Evolutionary conservation across 148 eudicot species (phyloP).

Genomic region (Salicornia ramosissima): DNA sequence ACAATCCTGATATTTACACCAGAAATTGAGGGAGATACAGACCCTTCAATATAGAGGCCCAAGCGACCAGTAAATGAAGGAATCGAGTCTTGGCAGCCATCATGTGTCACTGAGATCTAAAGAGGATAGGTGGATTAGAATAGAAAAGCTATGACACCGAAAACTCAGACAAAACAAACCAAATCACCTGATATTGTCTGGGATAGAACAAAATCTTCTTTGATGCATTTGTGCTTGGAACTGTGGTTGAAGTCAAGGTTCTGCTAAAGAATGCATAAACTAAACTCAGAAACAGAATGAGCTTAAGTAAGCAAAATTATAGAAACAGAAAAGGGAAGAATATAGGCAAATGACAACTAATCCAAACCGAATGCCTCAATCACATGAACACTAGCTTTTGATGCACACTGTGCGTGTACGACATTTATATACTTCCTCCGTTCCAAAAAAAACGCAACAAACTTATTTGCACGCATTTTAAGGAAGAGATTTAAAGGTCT

Average conservation of each 20-base stretch:
- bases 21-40: conserved; percentile 83
- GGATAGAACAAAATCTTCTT: conserved; percentile 80
- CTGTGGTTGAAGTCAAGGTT: conserved; percentile 19
- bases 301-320: conserved; percentile 5
- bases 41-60: conserved; percentile 93
- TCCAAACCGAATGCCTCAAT: too few species aligned
- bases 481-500: too few species aligned
- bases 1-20: conserved; percentile 62
- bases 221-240: conserved; percentile 41
- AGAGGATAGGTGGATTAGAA: conserved; percentile 20
- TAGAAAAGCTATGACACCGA: conserved; percentile 13
- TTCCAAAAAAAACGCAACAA: too few species aligned
- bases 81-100: conserved; percentile 75
- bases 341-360: background rate
- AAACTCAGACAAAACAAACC: conserved; percentile 8
- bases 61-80: conserved; percentile 74
- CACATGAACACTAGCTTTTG: too few species aligned
- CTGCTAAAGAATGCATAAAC: conserved; percentile 20
- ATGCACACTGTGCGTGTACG: too few species aligned
- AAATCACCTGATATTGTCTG: conserved; percentile 64
- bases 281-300: conserved; percentile 9
- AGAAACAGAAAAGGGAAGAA: background rate
- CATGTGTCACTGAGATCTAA: conserved; percentile 56
- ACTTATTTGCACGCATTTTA: too few species aligned
- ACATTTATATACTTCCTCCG: too few species aligned